Evolutionary conservation across 768 basidiomycete species (phyloP).

Genomic region (Mycena maculata): DNA sequence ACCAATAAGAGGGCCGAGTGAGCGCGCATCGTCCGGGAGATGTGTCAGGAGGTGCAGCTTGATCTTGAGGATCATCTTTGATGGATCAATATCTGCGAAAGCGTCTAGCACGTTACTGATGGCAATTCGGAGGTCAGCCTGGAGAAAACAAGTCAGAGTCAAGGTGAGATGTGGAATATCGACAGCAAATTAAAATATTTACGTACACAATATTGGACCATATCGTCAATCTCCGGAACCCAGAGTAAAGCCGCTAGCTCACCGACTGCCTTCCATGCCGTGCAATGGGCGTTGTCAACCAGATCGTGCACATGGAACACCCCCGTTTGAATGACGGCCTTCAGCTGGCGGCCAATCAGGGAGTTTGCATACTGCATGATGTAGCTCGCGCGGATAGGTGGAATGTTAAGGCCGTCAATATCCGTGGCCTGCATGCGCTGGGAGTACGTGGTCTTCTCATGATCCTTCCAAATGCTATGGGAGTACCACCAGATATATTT

Average conservation of each 20-base stretch:
- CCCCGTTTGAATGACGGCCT: constrained; percentile 50
- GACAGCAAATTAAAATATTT: constrained; percentile 4
- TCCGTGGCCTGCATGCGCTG: constrained; percentile 48
- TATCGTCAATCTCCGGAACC: constrained; percentile 53
- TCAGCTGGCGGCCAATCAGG: constrained; percentile 56
- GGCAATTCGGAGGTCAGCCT: constrained; percentile 14
- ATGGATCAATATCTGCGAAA: constrained; percentile 30
- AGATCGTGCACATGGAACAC: constrained; percentile 53
- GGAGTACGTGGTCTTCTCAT: constrained; percentile 41
- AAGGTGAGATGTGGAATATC: too few relatives aligned
- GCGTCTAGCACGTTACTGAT: constrained; percentile 36
- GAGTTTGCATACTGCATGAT: constrained; percentile 57
- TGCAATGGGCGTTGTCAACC: constrained; percentile 36
- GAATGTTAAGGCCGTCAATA: constrained; percentile 44
- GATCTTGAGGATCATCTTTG: constrained; percentile 31
- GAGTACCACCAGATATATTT: constrained; percentile 57
- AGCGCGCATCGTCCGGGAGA: constrained; percentile 16
- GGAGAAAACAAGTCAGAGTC: not conserved
- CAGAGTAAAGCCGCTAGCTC: constrained; percentile 53
- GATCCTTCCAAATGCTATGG: constrained; percentile 43
- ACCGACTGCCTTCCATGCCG: constrained; percentile 46
- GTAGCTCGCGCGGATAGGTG: constrained; percentile 50
- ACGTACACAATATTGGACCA: constrained; percentile 50
- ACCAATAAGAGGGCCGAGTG: constrained; percentile 31
- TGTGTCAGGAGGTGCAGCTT: constrained; percentile 38